Evolutionary conservation across 805 yeast species (phyloP).

Genomic region (Starmerella cellae): DNA sequence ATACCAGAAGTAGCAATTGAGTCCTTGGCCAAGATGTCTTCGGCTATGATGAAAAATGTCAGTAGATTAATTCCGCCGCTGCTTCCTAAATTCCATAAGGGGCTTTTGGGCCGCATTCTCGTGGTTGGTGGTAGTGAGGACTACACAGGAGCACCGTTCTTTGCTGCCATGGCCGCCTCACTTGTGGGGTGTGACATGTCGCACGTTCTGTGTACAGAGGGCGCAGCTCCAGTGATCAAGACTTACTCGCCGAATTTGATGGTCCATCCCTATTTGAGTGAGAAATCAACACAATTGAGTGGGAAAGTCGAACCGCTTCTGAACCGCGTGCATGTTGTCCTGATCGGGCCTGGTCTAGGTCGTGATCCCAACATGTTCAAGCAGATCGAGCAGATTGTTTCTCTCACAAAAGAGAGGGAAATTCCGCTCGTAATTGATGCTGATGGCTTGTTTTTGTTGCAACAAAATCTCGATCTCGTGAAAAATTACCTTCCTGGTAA

Average conservation of each 20-base stretch:
- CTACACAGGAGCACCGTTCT: constrained; percentile 94
- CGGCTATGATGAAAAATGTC: constrained; percentile 34
- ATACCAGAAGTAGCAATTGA: no score
- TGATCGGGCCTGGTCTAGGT: constrained; percentile 91
- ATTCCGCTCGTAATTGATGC: constrained; percentile 81
- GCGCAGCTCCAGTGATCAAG: constrained; percentile 72
- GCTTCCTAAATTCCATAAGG: constrained; percentile 51
- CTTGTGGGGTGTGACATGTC: constrained; percentile 77
- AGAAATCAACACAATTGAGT: constrained; percentile 30
- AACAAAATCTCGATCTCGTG: constrained; percentile 35
- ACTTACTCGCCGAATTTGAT: constrained; percentile 81
- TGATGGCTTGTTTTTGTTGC: constrained; percentile 63
- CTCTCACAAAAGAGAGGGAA: constrained; percentile 40
- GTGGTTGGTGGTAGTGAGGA: constrained; percentile 92
- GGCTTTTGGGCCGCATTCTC: constrained; percentile 78
- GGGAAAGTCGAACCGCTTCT: constrained; percentile 35
- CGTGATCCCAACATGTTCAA: constrained; percentile 57
- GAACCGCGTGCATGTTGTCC: constrained; percentile 61
- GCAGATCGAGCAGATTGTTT: constrained; percentile 44
- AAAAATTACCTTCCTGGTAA: constrained; percentile 39
- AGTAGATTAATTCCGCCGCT: constrained; percentile 51
- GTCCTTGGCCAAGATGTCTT: no score
- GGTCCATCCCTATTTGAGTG: constrained; percentile 79
- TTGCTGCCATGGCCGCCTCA: constrained; percentile 75
- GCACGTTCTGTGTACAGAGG: constrained; percentile 72